A percentile compares a stretch with the other conserved stretches of the same genome.
phyloP scores from a whole-genome alignment of 495 filamentous ascomycete genomes.

The Xylaria bambusicola region DNA sequence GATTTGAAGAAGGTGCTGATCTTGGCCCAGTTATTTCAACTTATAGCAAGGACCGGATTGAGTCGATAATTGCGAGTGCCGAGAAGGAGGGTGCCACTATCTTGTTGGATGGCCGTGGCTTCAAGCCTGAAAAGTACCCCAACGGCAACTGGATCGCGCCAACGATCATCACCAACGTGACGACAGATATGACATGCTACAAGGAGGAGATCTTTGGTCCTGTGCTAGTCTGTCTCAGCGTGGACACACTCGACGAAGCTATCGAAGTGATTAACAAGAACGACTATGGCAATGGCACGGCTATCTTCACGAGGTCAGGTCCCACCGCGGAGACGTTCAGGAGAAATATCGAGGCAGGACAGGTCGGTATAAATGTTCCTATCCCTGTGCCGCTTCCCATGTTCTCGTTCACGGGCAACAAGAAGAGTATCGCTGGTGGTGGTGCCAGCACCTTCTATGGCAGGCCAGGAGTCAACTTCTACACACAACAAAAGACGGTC shows the following conservation, averaged over 20 bases:
- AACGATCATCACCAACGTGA: slow-evolving; percentile 94
- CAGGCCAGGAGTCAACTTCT: slow-evolving; percentile 87
- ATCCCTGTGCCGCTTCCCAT: slow-evolving; percentile 88
- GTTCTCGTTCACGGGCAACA: slow-evolving; percentile 98
- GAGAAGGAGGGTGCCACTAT: slow-evolving; percentile 94
- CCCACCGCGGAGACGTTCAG: slow-evolving; percentile 63
- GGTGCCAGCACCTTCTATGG: slow-evolving; percentile 96
- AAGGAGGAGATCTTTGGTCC: slow-evolving; percentile 96
- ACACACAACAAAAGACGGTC: slow-evolving; percentile 96
- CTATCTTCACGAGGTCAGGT: slow-evolving; percentile 64
- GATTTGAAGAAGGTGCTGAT: slow-evolving; percentile 92
- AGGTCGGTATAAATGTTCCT: slow-evolving; percentile 81
- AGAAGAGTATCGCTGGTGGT: slow-evolving; percentile 91
- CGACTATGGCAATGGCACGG: slow-evolving; percentile 67
- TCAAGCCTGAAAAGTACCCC: slow-evolving; percentile 88
- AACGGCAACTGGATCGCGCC: slow-evolving; percentile 96
- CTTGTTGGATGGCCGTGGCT: slow-evolving; percentile 88
- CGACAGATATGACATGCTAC: slow-evolving; percentile 91
- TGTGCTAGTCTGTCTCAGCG: slow-evolving; percentile 83
- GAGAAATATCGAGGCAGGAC: slow-evolving; percentile 70
- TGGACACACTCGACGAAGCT: slow-evolving; percentile 79
- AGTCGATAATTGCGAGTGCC: slow-evolving; percentile 81
- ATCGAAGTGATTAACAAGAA: slow-evolving; percentile 66
- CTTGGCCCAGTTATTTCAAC: slow-evolving; percentile 95
- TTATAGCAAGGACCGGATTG: slow-evolving; percentile 89